These are phyloP conservation scores for Parathielavia appendiculata DNA, from an alignment of 495 filamentous ascomycete species.

Conservation along the genomic window DNA sequence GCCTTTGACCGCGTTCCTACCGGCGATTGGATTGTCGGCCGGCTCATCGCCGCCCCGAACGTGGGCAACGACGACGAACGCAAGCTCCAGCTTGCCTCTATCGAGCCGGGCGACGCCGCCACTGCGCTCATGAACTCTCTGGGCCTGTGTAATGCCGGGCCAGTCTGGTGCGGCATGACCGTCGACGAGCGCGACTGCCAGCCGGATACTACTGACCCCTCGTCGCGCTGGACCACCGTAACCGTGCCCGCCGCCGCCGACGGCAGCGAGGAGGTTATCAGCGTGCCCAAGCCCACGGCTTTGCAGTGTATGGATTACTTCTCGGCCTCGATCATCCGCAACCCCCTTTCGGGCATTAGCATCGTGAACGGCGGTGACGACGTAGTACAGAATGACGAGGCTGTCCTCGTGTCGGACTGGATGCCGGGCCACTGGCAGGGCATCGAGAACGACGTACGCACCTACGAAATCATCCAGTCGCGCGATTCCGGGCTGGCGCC, in stretches of 20 bases:
- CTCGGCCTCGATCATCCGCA: neutral
- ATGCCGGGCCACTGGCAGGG: neutral
- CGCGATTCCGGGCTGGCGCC: slow-evolving; percentile 1
- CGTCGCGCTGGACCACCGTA: neutral
- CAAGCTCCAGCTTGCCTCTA: neutral
- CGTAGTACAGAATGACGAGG: neutral
- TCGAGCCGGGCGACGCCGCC: neutral
- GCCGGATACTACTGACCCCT: neutral
- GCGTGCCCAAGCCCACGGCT: neutral
- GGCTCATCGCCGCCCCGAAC: neutral
- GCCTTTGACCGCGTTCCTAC: neutral
- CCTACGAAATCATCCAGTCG: neutral
- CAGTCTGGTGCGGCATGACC: neutral
- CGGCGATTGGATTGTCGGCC: slow-evolving; percentile 1
- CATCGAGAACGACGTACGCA: neutral
- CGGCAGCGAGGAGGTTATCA: neutral
- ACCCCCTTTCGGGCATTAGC: neutral
- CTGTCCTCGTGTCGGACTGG: neutral
- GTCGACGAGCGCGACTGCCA: neutral
- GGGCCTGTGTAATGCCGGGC: neutral
- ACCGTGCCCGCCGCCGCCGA: neutral
- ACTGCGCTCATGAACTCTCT: neutral
- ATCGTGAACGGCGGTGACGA: too few species aligned
- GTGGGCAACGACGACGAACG: neutral
- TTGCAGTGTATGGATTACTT: neutral